Percentiles rank a stretch among this genome's conserved stretches.
phyloP scores from a whole-genome alignment of 2,329 filamentous ascomycete species.

The Graphiopsis chlorocephala region DNA sequence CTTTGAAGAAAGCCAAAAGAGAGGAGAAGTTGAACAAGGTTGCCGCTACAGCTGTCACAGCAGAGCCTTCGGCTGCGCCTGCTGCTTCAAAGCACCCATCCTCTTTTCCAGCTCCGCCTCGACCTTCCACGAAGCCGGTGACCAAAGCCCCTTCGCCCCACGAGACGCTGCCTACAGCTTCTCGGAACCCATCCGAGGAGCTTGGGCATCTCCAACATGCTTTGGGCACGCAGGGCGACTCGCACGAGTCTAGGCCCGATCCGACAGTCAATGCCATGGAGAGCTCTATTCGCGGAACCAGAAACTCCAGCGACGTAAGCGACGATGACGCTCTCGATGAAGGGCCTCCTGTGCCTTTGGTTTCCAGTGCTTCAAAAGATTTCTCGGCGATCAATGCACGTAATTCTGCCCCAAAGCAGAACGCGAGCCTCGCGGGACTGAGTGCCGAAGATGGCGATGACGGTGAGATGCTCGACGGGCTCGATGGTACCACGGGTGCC shows the following conservation, averaged over 20 bases:
- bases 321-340: background rate
- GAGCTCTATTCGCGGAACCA: background rate
- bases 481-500: constrained; percentile 10
- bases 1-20: constrained; percentile 37
- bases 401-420: background rate
- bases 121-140: background rate
- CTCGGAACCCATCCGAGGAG: background rate
- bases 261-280: background rate
- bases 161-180: background rate
- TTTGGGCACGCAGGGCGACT: background rate
- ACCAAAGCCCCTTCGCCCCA: background rate
- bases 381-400: background rate
- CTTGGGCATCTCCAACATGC: background rate
- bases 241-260: background rate
- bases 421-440: background rate
- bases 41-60: background rate
- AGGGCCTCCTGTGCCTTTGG: background rate
- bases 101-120: background rate
- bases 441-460: constrained; percentile 10
- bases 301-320: background rate
- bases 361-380: background rate
- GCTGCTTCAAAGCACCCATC: background rate
- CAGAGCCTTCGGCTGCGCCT: background rate
- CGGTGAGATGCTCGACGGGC: constrained; percentile 21
- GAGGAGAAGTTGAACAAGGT: constrained; percentile 11